Evolutionary conservation across 345 rosid genomes (phyloP).

Genomic region (Salix viminalis): DNA sequence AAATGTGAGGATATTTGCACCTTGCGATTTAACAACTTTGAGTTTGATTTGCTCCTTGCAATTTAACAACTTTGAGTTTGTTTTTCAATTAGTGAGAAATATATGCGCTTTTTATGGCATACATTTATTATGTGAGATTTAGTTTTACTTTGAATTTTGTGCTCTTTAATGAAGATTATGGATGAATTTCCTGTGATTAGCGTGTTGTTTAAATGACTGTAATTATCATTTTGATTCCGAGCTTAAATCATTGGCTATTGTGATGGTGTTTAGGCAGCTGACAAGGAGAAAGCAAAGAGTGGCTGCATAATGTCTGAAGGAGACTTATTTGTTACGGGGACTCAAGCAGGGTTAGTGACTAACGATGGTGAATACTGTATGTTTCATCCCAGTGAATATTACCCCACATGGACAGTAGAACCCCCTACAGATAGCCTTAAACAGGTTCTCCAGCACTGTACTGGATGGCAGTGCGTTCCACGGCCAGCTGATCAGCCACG

Average conservation of each 20-base stretch:
- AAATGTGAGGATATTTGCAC: background rate
- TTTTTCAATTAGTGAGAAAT: background rate
- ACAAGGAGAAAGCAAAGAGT: slow-evolving; percentile 45
- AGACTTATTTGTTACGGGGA: slow-evolving; percentile 59
- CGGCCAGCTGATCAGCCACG: slow-evolving; percentile 49
- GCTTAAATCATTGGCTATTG: background rate
- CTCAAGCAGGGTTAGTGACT: slow-evolving; percentile 55
- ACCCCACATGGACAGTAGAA: slow-evolving; percentile 65
- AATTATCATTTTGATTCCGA: background rate
- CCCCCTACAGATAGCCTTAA: slow-evolving; percentile 64
- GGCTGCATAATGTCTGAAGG: slow-evolving; percentile 78
- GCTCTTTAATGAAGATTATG: background rate
- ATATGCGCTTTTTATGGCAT: background rate
- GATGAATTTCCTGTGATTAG: background rate
- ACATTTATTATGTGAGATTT: background rate
- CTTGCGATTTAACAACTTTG: background rate
- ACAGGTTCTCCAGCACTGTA: slow-evolving; percentile 58
- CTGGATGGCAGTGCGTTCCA: slow-evolving; percentile 68
- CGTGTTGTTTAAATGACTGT: background rate
- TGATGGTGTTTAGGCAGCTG: slow-evolving; percentile 54
- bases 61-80: background rate
- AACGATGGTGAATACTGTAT: slow-evolving; percentile 22
- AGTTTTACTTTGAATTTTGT: background rate
- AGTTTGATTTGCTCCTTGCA: background rate
- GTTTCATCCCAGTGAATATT: slow-evolving; percentile 72